A percentile compares a stretch with the other conserved stretches of the same genome.
phyloP scores from a whole-genome alignment of 768 basidiomycete species.

The Pleurotus sapidus region DNA sequence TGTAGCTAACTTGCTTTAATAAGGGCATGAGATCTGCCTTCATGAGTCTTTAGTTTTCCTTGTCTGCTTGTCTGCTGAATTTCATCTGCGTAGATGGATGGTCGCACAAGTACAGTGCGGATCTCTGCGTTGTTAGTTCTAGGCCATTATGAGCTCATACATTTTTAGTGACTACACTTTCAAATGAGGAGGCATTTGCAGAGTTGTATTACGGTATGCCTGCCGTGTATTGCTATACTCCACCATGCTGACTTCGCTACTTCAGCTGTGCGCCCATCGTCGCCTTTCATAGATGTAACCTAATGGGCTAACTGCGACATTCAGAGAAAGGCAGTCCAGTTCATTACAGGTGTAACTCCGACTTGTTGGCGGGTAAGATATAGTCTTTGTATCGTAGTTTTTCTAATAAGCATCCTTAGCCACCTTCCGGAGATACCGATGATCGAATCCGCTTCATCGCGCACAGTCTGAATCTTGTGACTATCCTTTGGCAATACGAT shows the following conservation, averaged over 20 bases:
- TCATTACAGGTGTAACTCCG: conserved; percentile 53
- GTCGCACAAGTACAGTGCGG: conserved; percentile 52
- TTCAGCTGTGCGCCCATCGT: neutral
- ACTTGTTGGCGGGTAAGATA: conserved; percentile 56
- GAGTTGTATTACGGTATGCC: conserved; percentile 72
- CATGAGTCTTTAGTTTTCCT: conserved; percentile 37
- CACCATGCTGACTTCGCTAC: neutral
- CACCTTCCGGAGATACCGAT: conserved; percentile 69
- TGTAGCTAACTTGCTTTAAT: neutral
- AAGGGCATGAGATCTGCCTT: conserved; percentile 57
- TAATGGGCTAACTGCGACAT: neutral
- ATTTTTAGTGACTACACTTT: conserved; percentile 49
- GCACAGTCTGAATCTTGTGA: conserved; percentile 61
- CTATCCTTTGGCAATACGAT: conserved; percentile 72
- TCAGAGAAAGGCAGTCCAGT: conserved; percentile 52
- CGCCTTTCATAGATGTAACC: neutral
- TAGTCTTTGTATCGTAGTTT: neutral
- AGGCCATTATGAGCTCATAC: too few relatives aligned
- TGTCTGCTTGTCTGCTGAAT: neutral
- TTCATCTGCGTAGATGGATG: conserved; percentile 39
- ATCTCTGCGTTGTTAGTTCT: neutral
- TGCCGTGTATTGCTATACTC: neutral
- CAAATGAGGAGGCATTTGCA: conserved; percentile 67
- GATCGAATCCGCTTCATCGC: conserved; percentile 75
- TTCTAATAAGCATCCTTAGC: conserved; percentile 25